phyloP scores from a whole-genome alignment of 176 grass and related monocot genomes.

The Cocos nucifera region DNA sequence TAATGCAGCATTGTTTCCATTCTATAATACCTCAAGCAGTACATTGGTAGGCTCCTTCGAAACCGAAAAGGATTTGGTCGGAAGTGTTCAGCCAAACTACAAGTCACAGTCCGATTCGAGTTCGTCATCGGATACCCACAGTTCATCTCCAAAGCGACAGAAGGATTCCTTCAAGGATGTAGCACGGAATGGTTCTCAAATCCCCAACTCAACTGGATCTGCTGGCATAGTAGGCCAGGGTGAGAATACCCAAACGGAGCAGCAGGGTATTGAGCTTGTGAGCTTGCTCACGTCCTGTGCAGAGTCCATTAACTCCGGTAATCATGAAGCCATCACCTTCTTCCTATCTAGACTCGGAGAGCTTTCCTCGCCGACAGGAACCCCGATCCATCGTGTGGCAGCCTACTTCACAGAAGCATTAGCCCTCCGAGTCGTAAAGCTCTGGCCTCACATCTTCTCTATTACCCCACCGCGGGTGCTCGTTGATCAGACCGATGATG shows the following conservation, averaged over 20 bases:
- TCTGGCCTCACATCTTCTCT: constrained; percentile 67
- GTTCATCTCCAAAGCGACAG: constrained; percentile 20
- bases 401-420: constrained; percentile 88
- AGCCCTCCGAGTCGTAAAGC: constrained; percentile 41
- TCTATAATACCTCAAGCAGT: constrained; percentile 26
- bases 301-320: constrained; percentile 43
- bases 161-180: neutral
- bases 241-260: constrained; percentile 9
- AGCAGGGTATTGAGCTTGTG: constrained; percentile 30
- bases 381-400: constrained; percentile 60
- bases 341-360: constrained; percentile 70
- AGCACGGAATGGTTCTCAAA: neutral
- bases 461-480: constrained; percentile 48
- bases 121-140: constrained; percentile 55
- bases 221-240: neutral
- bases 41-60: constrained; percentile 40
- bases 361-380: constrained; percentile 47
- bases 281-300: constrained; percentile 61
- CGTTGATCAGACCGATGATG: constrained; percentile 43
- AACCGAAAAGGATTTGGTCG: constrained; percentile 33
- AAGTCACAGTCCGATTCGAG: constrained; percentile 74
- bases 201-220: neutral
- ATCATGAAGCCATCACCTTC: constrained; percentile 64
- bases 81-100: constrained; percentile 28
- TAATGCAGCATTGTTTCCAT: constrained; percentile 54